A percentile compares a stretch with the other conserved stretches of the same genome.
These are phyloP conservation scores for Coemansia sp. DNA, from an alignment of 192 early-diverging fungal genomes.

Conservation along the genomic window DNA sequence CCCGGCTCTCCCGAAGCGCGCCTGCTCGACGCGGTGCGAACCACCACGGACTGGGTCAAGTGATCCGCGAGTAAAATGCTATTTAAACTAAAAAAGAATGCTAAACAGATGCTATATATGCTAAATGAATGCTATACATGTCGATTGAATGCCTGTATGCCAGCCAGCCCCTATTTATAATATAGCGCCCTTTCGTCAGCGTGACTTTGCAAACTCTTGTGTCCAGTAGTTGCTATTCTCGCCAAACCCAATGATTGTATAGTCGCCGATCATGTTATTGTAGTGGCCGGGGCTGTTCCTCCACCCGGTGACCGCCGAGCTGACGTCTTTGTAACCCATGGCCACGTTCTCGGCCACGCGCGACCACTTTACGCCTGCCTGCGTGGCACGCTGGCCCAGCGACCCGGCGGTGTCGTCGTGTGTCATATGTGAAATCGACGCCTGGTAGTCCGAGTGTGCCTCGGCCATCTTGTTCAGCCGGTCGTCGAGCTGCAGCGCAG, in stretches of 20 bases:
- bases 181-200: no score
- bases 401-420: conserved; percentile 11
- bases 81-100: no score
- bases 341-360: conserved; percentile 36
- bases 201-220: conserved; percentile 27
- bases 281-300: conserved; percentile 24
- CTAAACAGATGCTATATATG: no score
- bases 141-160: no score
- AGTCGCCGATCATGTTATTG: conserved; percentile 29
- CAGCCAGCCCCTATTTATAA: no score
- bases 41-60: conserved; percentile 74
- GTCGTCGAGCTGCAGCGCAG: conserved; percentile 3
- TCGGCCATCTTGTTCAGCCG: conserved; percentile 15
- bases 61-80: neutral
- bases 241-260: conserved; percentile 26
- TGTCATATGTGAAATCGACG: conserved; percentile 13
- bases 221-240: conserved; percentile 19
- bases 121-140: no score
- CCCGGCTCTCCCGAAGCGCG: conserved; percentile 67
- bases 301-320: conserved; percentile 20
- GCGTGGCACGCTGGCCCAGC: neutral
- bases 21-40: conserved; percentile 75
- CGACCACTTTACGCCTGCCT: conserved; percentile 8
- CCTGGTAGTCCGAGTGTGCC: conserved; percentile 28
- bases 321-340: neutral